Evolutionary conservation across 139 green algal species (phyloP).

Genomic region (Auxenochlorella pyrenoidosa): DNA sequence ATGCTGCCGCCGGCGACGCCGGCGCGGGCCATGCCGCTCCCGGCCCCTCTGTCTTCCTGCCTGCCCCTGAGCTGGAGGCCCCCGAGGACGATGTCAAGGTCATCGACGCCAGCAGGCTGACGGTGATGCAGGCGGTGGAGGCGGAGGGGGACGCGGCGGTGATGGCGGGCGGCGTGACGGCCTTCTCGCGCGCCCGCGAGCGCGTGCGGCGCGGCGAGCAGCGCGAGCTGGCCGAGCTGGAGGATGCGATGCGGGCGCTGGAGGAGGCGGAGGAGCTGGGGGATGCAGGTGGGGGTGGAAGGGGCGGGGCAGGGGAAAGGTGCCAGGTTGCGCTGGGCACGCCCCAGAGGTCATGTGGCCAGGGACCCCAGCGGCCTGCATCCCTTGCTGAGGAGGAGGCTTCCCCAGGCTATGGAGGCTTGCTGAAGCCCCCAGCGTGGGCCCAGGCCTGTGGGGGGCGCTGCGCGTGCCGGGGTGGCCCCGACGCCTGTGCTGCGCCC

Average conservation of each 20-base stretch:
- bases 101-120: slow-evolving; percentile 57
- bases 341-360: too few relatives aligned
- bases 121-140: slow-evolving; percentile 40
- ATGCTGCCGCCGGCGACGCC: not conserved
- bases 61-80: slow-evolving; percentile 10
- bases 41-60: slow-evolving; percentile 55
- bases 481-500: too few relatives aligned
- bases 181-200: slow-evolving; percentile 50
- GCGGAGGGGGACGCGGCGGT: slow-evolving; percentile 51
- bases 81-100: slow-evolving; percentile 54
- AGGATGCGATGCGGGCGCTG: slow-evolving; percentile 47
- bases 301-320: too few relatives aligned
- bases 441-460: too few relatives aligned
- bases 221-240: slow-evolving; percentile 53
- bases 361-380: too few relatives aligned
- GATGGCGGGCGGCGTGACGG: slow-evolving; percentile 59
- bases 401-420: too few relatives aligned
- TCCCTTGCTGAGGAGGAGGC: too few relatives aligned
- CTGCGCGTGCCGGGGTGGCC: too few relatives aligned
- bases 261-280: slow-evolving; percentile 42
- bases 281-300: slow-evolving; percentile 22
- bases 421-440: too few relatives aligned
- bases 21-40: not conserved
- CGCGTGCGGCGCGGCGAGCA: slow-evolving; percentile 17
- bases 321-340: too few relatives aligned